Evolutionary conservation across 441 rosid genomes (phyloP), one percentile per base, ranked within the genome.

Genomic region (Populus hybrid): DNA sequence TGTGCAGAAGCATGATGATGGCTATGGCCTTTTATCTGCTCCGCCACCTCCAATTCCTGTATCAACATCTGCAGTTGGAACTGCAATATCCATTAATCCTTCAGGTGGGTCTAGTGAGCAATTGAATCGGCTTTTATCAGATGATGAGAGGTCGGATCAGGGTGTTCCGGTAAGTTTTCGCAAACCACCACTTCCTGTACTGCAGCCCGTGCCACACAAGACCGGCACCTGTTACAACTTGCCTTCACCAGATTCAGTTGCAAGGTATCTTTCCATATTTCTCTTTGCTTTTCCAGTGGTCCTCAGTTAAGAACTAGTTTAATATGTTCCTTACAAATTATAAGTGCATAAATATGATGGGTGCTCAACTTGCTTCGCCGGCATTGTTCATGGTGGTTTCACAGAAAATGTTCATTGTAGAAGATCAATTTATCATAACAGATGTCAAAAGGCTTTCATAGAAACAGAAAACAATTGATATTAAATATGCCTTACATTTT

Each of bases 71-170:
- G 24, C 75, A 21, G 84, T 82, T 76, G 79, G 66, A 35, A 68
- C 74, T 53, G 72, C 26, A 18, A 21, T 72, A 26, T 53, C 82
- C 32, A 50, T 68, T 19, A 72, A 53, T 67, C 40, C 84, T 24
- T 36, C 73, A 21, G 87, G 86, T 80, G 82, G 74, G 69, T 74
- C 73, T 34, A 88, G 86, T 38, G 97, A 95, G 69, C 81, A 83
- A 46, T 77, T 70, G 46, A 81, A 82, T 76, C 80, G 92, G 83
- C 86, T 84, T 36, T 59, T 83, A 76, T 93, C 97, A 0, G 98
- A 95, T 68, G 98, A 95, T 72, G 98, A 95, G 86, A 91, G 93
- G 89, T 94, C 97, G 34, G 98, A 91, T 83, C 98, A 86, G 42
- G 90, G 94, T 9, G 82, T 83, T 40, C 87, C 90, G 0, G 84